Percentiles rank a stretch among this genome's conserved stretches.
Evolutionary conservation across 1,284 basidiomycete genomes (phyloP).

Genomic region (Boletus mariae): DNA sequence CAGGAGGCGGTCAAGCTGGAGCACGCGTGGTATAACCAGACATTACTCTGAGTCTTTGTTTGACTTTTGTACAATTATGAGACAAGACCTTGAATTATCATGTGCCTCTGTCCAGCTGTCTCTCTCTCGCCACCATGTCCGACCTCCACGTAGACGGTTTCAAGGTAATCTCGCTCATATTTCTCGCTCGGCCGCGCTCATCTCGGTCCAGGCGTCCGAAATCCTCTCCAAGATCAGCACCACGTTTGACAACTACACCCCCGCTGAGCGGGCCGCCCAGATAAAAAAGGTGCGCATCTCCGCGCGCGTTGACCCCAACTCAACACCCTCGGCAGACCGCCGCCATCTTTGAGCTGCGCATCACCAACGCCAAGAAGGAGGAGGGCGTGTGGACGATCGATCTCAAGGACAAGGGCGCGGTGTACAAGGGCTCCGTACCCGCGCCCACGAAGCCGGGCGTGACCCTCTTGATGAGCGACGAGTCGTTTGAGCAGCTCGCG

Average conservation of each 20-base stretch:
- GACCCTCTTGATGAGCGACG: constrained; percentile 72
- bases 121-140: constrained; percentile 40
- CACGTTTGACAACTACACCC: constrained; percentile 63
- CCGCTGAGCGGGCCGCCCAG: constrained; percentile 73
- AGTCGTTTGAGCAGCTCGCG: constrained; percentile 63
- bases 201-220: constrained; percentile 57
- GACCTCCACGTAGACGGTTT: constrained; percentile 57
- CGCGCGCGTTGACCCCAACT: not conserved
- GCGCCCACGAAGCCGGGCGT: constrained; percentile 73
- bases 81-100: constrained; percentile 8
- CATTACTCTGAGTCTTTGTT: constrained; percentile 9
- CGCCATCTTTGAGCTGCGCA: constrained; percentile 86
- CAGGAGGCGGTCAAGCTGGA: constrained; percentile 43
- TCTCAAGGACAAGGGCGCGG: constrained; percentile 83
- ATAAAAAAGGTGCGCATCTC: constrained; percentile 73
- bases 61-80: not conserved
- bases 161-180: constrained; percentile 37
- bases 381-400: constrained; percentile 92
- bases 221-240: constrained; percentile 59
- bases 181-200: not conserved
- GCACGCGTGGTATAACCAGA: constrained; percentile 30
- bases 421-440: constrained; percentile 77
- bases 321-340: constrained; percentile 54
- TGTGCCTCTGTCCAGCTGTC: not conserved
- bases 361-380: constrained; percentile 76